Evolutionary conservation across 2,329 filamentous ascomycete species (phyloP), one percentile per base, ranked within the genome.

Genomic region (Phialophora expanda): DNA sequence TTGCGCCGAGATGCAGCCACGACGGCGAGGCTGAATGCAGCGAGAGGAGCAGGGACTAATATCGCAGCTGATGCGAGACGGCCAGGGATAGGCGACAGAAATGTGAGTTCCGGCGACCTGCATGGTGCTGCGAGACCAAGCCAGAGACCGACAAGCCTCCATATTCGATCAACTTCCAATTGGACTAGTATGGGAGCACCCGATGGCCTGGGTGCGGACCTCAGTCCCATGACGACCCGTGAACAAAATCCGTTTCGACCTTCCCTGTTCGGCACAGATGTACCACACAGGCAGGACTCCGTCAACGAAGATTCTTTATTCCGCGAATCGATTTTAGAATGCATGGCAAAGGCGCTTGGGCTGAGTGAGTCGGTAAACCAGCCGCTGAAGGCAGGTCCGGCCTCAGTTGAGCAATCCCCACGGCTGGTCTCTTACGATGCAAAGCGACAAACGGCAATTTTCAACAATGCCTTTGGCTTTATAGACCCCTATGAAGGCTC

Each of bases 271-370:
- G 72, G 70, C 24, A 61, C 24, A 57, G 62, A 67, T 24, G 58
- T 60, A 5, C 66, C 64, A 14, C 68, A 70, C 44, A 59, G 62
- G 71, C 88, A 93, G 70, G 93, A 97, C 63, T 90, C 91, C 0
- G 80, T 93, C 7, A 92, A 97, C 70, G 95, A 98, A 75, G 94
- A 97, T 73, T 87, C 89, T 55, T 78, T 96, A 6, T 98, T 99
- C 77, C 86, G 96, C 48, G 89, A 92, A 65, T 96, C 93, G 0
- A 92, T 99, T 17, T 80, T 98, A 24, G 92, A 97, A 71, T 98
- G 95, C 75, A 96, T 99, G 81, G 94, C 97, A 78, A 97, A 94
- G 75, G 90, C 93, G 0, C 90, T 99, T 66, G 95, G 95, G 0
- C 80, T 99, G 63, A 90, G 89, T 1, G 73, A 75, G 22, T 86